Evolutionary conservation across 768 basidiomycete genomes (phyloP).

Genomic region (Mycena venus): DNA sequence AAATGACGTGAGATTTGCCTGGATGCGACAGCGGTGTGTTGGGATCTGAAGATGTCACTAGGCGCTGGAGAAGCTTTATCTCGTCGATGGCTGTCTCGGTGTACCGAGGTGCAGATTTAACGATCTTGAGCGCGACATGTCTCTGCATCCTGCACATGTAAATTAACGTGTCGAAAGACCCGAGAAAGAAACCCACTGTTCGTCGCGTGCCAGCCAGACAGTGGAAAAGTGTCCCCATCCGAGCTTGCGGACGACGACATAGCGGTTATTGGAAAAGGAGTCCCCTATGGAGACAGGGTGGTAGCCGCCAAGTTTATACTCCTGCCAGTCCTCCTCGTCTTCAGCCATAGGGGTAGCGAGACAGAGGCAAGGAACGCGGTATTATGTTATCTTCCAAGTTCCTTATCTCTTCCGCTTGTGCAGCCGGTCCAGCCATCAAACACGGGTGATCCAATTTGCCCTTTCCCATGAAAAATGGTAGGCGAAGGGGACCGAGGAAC

Average conservation of each 20-base stretch:
- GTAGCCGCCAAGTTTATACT: constrained; percentile 39
- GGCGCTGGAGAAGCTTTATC: constrained; percentile 96
- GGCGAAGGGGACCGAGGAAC: neutral
- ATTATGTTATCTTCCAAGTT: constrained; percentile 22
- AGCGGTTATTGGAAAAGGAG: constrained; percentile 45
- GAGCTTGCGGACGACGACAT: constrained; percentile 67
- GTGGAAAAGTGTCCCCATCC: constrained; percentile 67
- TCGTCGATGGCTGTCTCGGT: constrained; percentile 99
- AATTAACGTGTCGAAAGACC: constrained; percentile 46
- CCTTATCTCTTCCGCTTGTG: constrained; percentile 28
- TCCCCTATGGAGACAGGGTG: constrained; percentile 52
- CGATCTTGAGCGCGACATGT: constrained; percentile 54
- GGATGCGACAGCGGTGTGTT: constrained; percentile 67
- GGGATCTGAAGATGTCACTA: constrained; percentile 76
- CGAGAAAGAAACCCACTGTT: constrained; percentile 43
- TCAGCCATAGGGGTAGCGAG: constrained; percentile 26
- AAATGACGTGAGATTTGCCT: constrained; percentile 96
- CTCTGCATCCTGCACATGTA: constrained; percentile 62
- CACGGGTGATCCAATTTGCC: neutral
- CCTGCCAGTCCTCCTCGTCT: constrained; percentile 36
- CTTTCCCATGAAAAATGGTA: neutral
- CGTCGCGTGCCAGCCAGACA: constrained; percentile 58
- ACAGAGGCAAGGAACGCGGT: neutral
- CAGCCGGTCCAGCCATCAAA: constrained; percentile 24
- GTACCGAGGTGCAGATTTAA: constrained; percentile 97